A percentile compares a stretch with the other conserved stretches of the same genome.
Evolutionary conservation across 2,329 filamentous ascomycete species (phyloP).

Genomic region (Sporothrix phasma): DNA sequence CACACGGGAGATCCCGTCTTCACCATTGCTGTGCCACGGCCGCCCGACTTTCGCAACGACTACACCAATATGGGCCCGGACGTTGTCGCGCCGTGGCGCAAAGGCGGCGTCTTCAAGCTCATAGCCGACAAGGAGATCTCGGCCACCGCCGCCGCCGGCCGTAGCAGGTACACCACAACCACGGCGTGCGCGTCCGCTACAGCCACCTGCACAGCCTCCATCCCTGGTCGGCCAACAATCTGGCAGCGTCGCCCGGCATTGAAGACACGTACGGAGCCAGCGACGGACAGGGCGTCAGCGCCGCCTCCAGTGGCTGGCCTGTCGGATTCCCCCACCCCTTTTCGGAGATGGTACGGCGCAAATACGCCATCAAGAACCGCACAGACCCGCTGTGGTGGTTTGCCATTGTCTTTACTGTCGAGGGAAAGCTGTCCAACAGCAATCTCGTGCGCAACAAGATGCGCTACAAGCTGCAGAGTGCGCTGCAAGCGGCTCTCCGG

Average conservation of each 20-base stretch:
- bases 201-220: slow-evolving; percentile 23
- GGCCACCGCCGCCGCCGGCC: background rate
- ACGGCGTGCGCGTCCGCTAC: slow-evolving; percentile 10
- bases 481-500: slow-evolving; percentile 20
- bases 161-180: background rate
- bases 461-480: slow-evolving; percentile 15
- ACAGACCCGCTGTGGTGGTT: slow-evolving; percentile 21
- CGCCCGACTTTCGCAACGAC: slow-evolving; percentile 6
- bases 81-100: slow-evolving; percentile 5
- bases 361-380: slow-evolving; percentile 22
- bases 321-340: slow-evolving; percentile 15
- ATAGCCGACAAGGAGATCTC: background rate
- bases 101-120: background rate
- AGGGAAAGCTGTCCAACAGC: background rate
- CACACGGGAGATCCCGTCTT: background rate
- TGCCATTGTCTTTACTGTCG: background rate
- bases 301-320: background rate
- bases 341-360: slow-evolving; percentile 23
- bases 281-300: background rate
- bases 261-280: slow-evolving; percentile 14
- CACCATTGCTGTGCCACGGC: background rate
- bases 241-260: slow-evolving; percentile 20
- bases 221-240: slow-evolving; percentile 21
- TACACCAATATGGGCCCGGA: slow-evolving; percentile 11
- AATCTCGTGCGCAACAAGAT: slow-evolving; percentile 10